These are phyloP conservation scores for Ogataea neopini DNA, from an alignment of 805 yeast species.

Conservation along the genomic window DNA sequence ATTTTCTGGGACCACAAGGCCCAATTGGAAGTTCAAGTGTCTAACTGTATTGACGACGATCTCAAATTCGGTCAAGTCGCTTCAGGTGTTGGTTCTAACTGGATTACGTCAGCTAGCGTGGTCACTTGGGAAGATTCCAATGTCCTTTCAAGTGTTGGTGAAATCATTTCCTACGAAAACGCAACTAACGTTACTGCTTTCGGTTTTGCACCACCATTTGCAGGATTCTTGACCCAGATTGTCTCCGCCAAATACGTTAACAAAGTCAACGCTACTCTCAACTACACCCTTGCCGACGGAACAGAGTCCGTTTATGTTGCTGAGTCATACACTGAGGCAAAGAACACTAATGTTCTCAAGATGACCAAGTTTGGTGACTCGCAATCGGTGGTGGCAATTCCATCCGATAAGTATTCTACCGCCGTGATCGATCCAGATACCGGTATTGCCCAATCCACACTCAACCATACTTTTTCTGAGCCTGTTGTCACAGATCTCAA, in stretches of 20 bases:
- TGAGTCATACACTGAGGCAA: conserved; percentile 33
- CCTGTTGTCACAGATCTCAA: conserved; percentile 34
- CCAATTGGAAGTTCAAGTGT: conserved; percentile 48
- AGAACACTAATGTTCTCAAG: conserved; percentile 40
- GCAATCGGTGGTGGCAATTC: conserved; percentile 35
- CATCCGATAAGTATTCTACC: conserved; percentile 28
- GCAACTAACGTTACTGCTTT: conserved; percentile 33
- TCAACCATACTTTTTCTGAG: conserved; percentile 25
- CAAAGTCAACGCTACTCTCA: conserved; percentile 37
- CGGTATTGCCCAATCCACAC: conserved; percentile 20
- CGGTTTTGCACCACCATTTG: conserved; percentile 41
- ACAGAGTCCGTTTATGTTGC: conserved; percentile 34
- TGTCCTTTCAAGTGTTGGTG: conserved; percentile 43
- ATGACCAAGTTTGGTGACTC: conserved; percentile 41
- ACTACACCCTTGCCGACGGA: conserved; percentile 42
- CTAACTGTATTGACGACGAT: conserved; percentile 50
- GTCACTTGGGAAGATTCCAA: conserved; percentile 52
- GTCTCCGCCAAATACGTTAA: conserved; percentile 39
- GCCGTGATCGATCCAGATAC: conserved; percentile 27
- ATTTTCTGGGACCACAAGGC: conserved; percentile 53
- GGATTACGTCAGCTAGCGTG: conserved; percentile 61
- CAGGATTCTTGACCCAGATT: conserved; percentile 40
- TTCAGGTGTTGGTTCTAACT: conserved; percentile 49
- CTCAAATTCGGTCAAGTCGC: conserved; percentile 26
- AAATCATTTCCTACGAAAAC: conserved; percentile 32